phyloP scores from a whole-genome alignment of 495 filamentous ascomycete genomes.

The Lasiosphaeria hispida region DNA sequence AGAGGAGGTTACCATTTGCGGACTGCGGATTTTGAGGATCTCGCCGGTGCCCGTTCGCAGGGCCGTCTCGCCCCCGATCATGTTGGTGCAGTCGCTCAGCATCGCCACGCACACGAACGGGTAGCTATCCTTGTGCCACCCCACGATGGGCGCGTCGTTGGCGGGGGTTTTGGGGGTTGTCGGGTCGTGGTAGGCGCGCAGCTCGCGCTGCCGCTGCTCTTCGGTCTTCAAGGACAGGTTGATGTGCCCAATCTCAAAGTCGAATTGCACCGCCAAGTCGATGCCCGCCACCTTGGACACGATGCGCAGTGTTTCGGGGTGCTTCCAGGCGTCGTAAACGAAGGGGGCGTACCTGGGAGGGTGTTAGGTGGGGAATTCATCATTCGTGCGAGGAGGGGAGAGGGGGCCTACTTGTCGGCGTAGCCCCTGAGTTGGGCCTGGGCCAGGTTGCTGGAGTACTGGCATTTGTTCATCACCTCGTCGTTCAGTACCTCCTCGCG shows the following conservation, averaged over 20 bases:
- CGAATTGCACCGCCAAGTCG: conserved; percentile 66
- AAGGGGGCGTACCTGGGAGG: conserved; percentile 47
- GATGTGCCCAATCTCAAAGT: conserved; percentile 72
- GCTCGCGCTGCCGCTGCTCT: conserved; percentile 39
- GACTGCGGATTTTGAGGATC: conserved; percentile 66
- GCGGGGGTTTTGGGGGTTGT: conserved; percentile 37
- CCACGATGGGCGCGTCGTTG: conserved; percentile 62
- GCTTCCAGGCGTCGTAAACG: conserved; percentile 68
- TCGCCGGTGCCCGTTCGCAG: conserved; percentile 59
- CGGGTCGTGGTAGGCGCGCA: conserved; percentile 36
- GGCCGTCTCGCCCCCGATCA: conserved; percentile 73
- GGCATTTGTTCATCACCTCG: conserved; percentile 63
- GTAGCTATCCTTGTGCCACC: conserved; percentile 73
- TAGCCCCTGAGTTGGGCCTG: conserved; percentile 67
- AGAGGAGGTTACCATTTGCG: conserved; percentile 55
- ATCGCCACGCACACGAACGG: conserved; percentile 76
- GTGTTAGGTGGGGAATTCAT: conserved; percentile 1
- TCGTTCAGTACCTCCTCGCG: conserved; percentile 62
- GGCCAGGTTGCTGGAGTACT: conserved; percentile 62
- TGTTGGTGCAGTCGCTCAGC: conserved; percentile 67
- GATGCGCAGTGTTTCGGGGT: conserved; percentile 60
- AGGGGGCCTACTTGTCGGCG: conserved; percentile 54
- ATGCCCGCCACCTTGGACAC: conserved; percentile 73
- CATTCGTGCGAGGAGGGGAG: not conserved
- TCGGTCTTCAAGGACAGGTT: conserved; percentile 62